phyloP scores from a whole-genome alignment of 1,284 basidiomycete genomes.

The Stygiomarasmius scandens region DNA sequence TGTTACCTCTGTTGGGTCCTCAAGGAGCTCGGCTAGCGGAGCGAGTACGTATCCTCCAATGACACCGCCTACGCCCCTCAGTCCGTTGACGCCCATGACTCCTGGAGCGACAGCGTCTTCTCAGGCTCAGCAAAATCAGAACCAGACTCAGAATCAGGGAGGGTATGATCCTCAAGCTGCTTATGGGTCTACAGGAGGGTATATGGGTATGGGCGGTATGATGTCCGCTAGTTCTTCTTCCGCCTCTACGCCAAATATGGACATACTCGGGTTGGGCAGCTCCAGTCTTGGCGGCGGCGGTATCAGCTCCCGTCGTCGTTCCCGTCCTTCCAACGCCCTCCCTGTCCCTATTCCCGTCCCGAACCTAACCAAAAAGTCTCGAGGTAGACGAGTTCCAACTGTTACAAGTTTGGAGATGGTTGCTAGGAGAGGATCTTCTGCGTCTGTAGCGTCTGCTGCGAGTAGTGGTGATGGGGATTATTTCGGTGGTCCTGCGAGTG shows the following conservation, averaged over 20 bases:
- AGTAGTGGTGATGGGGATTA: background rate
- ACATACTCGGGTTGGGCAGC: too few species aligned
- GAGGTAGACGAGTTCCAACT: conserved; percentile 69
- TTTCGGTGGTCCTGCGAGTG: background rate
- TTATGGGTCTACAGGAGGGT: background rate
- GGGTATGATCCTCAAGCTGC: background rate
- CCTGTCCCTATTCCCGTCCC: conserved; percentile 63
- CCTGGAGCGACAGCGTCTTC: too few species aligned
- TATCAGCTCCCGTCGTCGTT: background rate
- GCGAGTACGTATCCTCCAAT: background rate
- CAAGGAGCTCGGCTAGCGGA: background rate
- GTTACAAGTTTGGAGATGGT: conserved; percentile 2
- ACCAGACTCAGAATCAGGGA: too few species aligned
- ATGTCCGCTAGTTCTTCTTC: too few species aligned
- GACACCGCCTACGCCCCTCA: conserved; percentile 3
- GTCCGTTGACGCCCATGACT: conserved; percentile 7
- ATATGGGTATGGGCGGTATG: background rate
- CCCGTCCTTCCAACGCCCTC: conserved; percentile 1
- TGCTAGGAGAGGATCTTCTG: background rate
- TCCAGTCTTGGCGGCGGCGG: too few species aligned
- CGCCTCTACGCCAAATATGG: too few species aligned
- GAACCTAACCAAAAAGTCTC: conserved; percentile 71
- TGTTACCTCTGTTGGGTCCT: conserved; percentile 1
- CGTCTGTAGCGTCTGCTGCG: too few species aligned
- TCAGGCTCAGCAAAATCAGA: too few species aligned